Evolutionary conservation across 2,329 filamentous ascomycete species (phyloP).

Genomic region (Fusarium torulosum): DNA sequence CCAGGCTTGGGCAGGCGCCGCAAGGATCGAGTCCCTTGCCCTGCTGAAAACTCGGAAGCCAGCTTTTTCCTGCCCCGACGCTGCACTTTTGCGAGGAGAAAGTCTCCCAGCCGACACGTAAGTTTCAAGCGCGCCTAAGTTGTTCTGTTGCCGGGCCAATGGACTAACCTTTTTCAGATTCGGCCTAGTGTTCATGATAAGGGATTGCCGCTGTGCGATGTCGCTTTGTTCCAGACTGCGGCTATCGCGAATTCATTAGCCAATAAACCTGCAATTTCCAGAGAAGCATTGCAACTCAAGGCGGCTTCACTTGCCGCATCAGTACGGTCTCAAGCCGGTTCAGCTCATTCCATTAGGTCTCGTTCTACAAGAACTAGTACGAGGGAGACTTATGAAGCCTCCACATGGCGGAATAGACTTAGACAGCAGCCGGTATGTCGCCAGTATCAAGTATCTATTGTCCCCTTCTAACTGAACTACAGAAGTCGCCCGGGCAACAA

Average conservation of each 20-base stretch:
- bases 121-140: constrained; percentile 10
- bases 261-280: background rate
- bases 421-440: constrained; percentile 19
- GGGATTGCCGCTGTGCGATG: constrained; percentile 19
- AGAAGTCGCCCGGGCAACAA: constrained; percentile 13
- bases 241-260: constrained; percentile 10
- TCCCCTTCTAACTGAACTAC: background rate
- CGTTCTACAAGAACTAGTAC: constrained; percentile 7
- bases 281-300: background rate
- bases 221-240: constrained; percentile 17
- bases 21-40: constrained; percentile 7
- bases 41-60: constrained; percentile 1
- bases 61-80: constrained; percentile 28
- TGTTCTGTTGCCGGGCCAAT: background rate
- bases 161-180: constrained; percentile 4
- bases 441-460: background rate
- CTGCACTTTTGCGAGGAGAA: constrained; percentile 8
- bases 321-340: background rate
- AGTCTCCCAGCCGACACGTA: constrained; percentile 12
- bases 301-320: constrained; percentile 7
- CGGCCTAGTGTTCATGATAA: constrained; percentile 11
- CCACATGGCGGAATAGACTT: constrained; percentile 26
- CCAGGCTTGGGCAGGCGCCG: constrained; percentile 14
- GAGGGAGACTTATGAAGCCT: constrained; percentile 24
- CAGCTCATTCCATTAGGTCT: constrained; percentile 5